These are phyloP conservation scores for Sporormia fimetaria DNA, from an alignment of 495 filamentous ascomycete genomes.

Conservation along the genomic window DNA sequence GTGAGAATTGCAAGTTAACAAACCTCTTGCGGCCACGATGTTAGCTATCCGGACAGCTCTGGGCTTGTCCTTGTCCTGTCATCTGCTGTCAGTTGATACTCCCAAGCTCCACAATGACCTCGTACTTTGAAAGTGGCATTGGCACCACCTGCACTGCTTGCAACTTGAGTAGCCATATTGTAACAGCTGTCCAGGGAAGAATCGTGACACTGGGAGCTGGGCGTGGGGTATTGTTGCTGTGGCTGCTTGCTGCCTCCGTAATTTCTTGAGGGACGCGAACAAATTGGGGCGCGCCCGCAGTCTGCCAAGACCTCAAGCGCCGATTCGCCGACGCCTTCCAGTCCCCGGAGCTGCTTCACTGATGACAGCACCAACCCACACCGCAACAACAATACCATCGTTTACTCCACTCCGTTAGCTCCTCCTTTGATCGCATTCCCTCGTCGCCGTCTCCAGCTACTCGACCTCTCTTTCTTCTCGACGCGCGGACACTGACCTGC, in stretches of 20 bases:
- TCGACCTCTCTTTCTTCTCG: background rate
- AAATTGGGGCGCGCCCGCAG: background rate
- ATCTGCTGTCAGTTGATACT: conserved; percentile 28
- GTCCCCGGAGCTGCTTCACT: background rate
- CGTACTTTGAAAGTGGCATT: conserved; percentile 65
- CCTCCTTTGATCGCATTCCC: background rate
- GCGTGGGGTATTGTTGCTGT: conserved; percentile 5
- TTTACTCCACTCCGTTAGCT: background rate
- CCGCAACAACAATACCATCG: conserved; percentile 4
- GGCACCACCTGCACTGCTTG: conserved; percentile 48
- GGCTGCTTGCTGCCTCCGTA: conserved; percentile 6
- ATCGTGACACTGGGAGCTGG: conserved; percentile 2
- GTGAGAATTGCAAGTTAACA: conserved; percentile 22
- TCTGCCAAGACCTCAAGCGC: conserved; percentile 1
- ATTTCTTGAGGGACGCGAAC: conserved; percentile 2
- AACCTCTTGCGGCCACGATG: conserved; percentile 94
- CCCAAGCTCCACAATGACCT: conserved; percentile 2
- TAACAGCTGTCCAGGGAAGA: conserved; percentile 1
- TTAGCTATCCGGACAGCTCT: conserved; percentile 89
- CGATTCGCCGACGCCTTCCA: conserved; percentile 5
- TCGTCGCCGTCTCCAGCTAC: background rate
- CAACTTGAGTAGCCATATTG: conserved; percentile 34
- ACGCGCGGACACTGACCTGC: conserved; percentile 30
- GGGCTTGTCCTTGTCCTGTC: conserved; percentile 95
- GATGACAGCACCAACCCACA: background rate